Conservation (phyloP, 2,329 filamentous ascomycete species). For the Diaporthe citriasiana region DNA sequence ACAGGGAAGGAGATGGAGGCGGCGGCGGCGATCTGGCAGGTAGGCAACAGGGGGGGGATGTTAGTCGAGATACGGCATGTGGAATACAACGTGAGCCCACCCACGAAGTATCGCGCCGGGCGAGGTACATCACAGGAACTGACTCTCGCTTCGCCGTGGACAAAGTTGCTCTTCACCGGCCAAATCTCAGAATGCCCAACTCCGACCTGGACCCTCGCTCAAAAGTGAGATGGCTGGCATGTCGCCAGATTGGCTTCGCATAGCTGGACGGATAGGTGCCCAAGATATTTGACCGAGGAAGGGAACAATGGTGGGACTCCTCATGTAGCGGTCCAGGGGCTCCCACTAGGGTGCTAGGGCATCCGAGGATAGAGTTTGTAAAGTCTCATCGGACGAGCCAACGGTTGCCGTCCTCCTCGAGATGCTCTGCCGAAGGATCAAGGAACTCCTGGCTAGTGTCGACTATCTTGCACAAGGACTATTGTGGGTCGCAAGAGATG, state of each 20-base stretch:
- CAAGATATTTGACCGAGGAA: conserved; percentile 42
- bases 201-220: conserved; percentile 6
- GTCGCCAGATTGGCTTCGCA: conserved; percentile 12
- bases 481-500: conserved; percentile 39
- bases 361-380: conserved; percentile 43
- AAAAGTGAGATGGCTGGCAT: conserved; percentile 32
- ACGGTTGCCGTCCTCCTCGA: conserved; percentile 39
- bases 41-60: conserved; percentile 45
- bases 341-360: conserved; percentile 37
- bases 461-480: conserved; percentile 39
- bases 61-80: conserved; percentile 43
- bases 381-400: conserved; percentile 41
- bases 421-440: conserved; percentile 43
- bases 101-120: conserved; percentile 36
- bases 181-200: conserved; percentile 14
- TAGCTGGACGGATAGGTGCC: conserved; percentile 23
- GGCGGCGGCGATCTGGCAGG: conserved; percentile 55
- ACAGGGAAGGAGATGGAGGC: conserved; percentile 64
- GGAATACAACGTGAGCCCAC: conserved; percentile 41
- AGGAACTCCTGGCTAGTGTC: conserved; percentile 43
- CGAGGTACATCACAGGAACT: conserved; percentile 37
- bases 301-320: conserved; percentile 36
- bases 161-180: conserved; percentile 22
- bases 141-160: conserved; percentile 31
- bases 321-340: conserved; percentile 30